Conservation (phyloP, 208 protist species). For the Angomonas deanei region DNA sequence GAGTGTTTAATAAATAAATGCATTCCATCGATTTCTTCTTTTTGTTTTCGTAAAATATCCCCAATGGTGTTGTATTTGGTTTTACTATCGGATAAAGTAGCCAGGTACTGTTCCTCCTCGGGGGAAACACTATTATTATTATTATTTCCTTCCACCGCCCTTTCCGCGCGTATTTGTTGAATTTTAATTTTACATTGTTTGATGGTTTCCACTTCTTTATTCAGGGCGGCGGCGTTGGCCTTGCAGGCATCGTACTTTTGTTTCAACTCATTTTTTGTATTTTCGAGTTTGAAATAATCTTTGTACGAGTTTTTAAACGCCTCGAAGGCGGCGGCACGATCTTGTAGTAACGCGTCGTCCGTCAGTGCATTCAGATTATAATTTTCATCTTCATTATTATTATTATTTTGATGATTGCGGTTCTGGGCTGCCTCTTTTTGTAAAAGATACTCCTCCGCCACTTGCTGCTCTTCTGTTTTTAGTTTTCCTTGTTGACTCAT, state of each 20-base stretch:
- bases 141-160: constrained; percentile 48
- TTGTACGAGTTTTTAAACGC: constrained; percentile 80
- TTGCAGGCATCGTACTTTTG: constrained; percentile 67
- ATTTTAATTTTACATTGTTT: constrained; percentile 66
- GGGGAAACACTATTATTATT: not conserved
- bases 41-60: constrained; percentile 41
- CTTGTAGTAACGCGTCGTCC: constrained; percentile 60
- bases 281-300: constrained; percentile 67
- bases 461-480: constrained; percentile 21
- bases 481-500: constrained; percentile 18
- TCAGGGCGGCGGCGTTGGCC: constrained; percentile 47
- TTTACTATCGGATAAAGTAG: constrained; percentile 24
- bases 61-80: constrained; percentile 51
- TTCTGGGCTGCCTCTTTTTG: constrained; percentile 16
- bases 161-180: constrained; percentile 73
- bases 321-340: constrained; percentile 81
- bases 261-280: constrained; percentile 63
- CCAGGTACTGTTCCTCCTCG: constrained; percentile 9
- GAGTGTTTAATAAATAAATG: constrained; percentile 80
- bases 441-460: constrained; percentile 37
- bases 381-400: not conserved
- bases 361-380: constrained; percentile 35
- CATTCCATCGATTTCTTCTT: constrained; percentile 84
- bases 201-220: constrained; percentile 64
- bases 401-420: too few species aligned